Conservation (phyloP, 2,329 filamentous ascomycete species). For the Ceratocystis harringtonii region DNA sequence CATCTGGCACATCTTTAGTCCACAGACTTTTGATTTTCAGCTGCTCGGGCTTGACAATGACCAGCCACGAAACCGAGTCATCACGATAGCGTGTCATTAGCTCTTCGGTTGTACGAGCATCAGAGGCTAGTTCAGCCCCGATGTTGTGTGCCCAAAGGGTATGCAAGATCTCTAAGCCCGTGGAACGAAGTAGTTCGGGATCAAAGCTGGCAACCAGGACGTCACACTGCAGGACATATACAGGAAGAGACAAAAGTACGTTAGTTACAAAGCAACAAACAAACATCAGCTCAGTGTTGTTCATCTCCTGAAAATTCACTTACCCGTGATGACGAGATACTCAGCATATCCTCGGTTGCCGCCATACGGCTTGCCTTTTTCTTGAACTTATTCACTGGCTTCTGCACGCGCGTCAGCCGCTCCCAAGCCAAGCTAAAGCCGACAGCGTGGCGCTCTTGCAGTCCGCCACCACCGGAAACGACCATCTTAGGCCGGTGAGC, state of each 20-base stretch:
- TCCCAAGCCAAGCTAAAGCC: conserved; percentile 89
- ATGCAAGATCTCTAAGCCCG: conserved; percentile 62
- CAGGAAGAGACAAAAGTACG: conserved; percentile 7
- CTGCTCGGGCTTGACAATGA: conserved; percentile 69
- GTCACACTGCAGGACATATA: conserved; percentile 46
- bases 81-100: conserved; percentile 61
- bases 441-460: conserved; percentile 63
- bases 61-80: conserved; percentile 69
- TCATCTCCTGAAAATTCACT: conserved; percentile 23
- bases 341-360: conserved; percentile 38
- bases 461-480: conserved; percentile 27
- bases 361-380: conserved; percentile 36
- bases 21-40: conserved; percentile 68
- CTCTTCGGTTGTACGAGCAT: conserved; percentile 66
- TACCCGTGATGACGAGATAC: conserved; percentile 40
- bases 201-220: conserved; percentile 84
- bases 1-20: conserved; percentile 58
- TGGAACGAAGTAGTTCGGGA: conserved; percentile 54
- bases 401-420: conserved; percentile 52
- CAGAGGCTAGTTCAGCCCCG: conserved; percentile 72
- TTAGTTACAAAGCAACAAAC: conserved; percentile 10
- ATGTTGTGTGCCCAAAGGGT: conserved; percentile 72
- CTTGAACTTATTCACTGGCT: conserved; percentile 47
- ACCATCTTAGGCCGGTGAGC: conserved; percentile 61
- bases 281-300: not conserved